phyloP scores from a whole-genome alignment of 2,329 filamentous ascomycete genomes.

The Colletotrichum sp. region DNA sequence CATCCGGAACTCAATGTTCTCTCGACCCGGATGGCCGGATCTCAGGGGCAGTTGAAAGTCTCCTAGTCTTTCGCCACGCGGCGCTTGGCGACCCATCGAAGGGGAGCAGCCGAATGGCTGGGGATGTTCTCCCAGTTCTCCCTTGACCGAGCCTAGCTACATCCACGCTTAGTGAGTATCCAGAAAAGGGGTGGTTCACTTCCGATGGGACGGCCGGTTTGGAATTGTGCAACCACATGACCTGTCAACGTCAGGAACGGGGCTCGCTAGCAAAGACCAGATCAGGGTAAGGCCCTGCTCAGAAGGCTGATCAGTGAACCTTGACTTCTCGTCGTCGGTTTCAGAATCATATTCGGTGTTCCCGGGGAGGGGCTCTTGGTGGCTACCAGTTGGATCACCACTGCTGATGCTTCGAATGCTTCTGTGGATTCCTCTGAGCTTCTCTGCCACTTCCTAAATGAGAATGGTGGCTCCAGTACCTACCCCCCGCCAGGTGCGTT shows the following conservation, averaged over 20 bases:
- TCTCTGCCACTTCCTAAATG: slow-evolving; percentile 21
- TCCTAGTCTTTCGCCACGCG: slow-evolving; percentile 21
- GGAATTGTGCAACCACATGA: slow-evolving; percentile 19
- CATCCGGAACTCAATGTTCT: slow-evolving; percentile 5
- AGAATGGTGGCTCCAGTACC: background rate
- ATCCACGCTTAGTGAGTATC: background rate
- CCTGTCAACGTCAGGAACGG: slow-evolving; percentile 22
- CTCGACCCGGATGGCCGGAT: slow-evolving; percentile 22
- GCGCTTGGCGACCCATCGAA: slow-evolving; percentile 19
- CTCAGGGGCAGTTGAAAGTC: slow-evolving; percentile 19
- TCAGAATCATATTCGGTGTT: slow-evolving; percentile 22
- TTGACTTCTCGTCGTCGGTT: slow-evolving; percentile 16
- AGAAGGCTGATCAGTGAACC: slow-evolving; percentile 14
- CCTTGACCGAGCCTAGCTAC: slow-evolving; percentile 14
- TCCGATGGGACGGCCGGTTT: slow-evolving; percentile 21
- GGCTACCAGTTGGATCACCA: background rate
- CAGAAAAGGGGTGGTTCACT: slow-evolving; percentile 17
- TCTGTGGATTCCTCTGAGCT: slow-evolving; percentile 18
- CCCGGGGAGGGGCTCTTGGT: slow-evolving; percentile 8
- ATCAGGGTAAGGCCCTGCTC: slow-evolving; percentile 14
- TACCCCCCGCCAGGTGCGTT: background rate
- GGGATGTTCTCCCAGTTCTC: slow-evolving; percentile 9
- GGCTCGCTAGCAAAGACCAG: slow-evolving; percentile 4
- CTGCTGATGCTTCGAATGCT: slow-evolving; percentile 16
- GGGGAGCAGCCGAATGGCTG: slow-evolving; percentile 25